phyloP scores from a whole-genome alignment of 2,329 filamentous ascomycete species.

The Colletotrichum tropicicola region DNA sequence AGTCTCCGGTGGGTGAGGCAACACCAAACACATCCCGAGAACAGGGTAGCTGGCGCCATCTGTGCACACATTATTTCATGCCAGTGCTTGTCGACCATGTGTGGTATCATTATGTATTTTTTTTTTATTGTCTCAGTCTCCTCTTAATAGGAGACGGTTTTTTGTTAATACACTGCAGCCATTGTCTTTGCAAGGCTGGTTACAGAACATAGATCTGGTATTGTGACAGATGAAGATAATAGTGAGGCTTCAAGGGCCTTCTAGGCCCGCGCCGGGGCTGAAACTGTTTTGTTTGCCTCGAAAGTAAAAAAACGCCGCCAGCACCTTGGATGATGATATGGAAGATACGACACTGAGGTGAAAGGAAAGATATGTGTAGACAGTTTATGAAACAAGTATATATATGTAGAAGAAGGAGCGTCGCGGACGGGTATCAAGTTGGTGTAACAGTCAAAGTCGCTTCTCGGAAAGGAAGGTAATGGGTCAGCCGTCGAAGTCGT shows the following conservation, averaged over 20 bases:
- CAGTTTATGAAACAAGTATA: background rate
- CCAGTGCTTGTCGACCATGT: too few species aligned
- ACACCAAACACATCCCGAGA: too few species aligned
- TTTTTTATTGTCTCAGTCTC: background rate
- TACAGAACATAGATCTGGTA: constrained; percentile 2
- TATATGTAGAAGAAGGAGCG: constrained; percentile 20
- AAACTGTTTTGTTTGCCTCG: background rate
- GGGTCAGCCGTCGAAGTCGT: constrained; percentile 28
- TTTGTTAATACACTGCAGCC: constrained; percentile 6
- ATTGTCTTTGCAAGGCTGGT: background rate
- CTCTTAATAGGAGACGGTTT: background rate
- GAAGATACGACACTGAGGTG: background rate
- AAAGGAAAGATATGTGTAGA: constrained; percentile 9
- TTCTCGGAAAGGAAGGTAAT: constrained; percentile 26
- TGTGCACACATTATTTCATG: too few species aligned
- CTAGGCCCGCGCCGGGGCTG: background rate
- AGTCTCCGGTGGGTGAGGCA: too few species aligned
- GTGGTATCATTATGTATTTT: background rate
- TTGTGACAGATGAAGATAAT: constrained; percentile 13
- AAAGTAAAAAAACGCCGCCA: constrained; percentile 1
- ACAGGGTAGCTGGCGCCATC: too few species aligned
- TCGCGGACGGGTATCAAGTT: constrained; percentile 30
- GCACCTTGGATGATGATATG: constrained; percentile 7
- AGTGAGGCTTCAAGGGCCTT: background rate
- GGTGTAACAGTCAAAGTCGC: constrained; percentile 5